Percentiles rank a stretch among this genome's conserved stretches.
Conservation (phyloP, 306 rosid species). For the Corylus heterophylla region DNA sequence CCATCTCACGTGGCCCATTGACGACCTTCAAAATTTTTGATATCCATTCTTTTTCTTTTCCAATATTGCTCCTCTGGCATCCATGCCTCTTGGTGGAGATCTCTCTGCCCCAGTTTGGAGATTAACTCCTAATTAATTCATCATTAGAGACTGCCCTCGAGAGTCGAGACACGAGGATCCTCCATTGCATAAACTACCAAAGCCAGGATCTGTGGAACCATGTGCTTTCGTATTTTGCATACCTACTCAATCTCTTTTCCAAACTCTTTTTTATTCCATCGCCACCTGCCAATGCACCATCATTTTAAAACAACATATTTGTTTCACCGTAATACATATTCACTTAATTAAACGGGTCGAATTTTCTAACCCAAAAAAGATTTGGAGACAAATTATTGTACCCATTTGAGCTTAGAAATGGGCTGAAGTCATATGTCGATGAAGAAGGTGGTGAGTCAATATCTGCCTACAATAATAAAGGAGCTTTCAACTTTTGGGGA, state of each 20-base stretch:
- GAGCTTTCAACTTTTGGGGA: not conserved
- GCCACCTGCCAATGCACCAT: not conserved
- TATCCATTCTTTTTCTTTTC: slow-evolving; percentile 15
- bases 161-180: slow-evolving; percentile 48
- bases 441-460: too few relatives aligned
- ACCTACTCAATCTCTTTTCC: slow-evolving; percentile 40
- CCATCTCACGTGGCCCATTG: not conserved
- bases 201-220: slow-evolving; percentile 29
- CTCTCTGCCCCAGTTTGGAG: slow-evolving; percentile 9
- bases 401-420: too few relatives aligned
- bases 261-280: slow-evolving; percentile 9
- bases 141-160: slow-evolving; percentile 30
- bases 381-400: too few relatives aligned
- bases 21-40: not conserved
- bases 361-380: too few relatives aligned
- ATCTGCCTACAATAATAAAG: not conserved
- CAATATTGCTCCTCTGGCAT: slow-evolving; percentile 19
- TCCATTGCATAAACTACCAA: slow-evolving; percentile 25
- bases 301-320: too few relatives aligned
- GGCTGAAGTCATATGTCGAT: too few relatives aligned
- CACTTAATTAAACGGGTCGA: too few relatives aligned
- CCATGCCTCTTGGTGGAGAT: slow-evolving; percentile 7
- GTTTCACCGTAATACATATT: too few relatives aligned
- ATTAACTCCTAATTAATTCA: slow-evolving; percentile 5
- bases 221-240: slow-evolving; percentile 50